A percentile compares a stretch with the other conserved stretches of the same genome.
Evolutionary conservation across 75 land plant species (phyloP).

Genomic region (Pinus albicaulis): DNA sequence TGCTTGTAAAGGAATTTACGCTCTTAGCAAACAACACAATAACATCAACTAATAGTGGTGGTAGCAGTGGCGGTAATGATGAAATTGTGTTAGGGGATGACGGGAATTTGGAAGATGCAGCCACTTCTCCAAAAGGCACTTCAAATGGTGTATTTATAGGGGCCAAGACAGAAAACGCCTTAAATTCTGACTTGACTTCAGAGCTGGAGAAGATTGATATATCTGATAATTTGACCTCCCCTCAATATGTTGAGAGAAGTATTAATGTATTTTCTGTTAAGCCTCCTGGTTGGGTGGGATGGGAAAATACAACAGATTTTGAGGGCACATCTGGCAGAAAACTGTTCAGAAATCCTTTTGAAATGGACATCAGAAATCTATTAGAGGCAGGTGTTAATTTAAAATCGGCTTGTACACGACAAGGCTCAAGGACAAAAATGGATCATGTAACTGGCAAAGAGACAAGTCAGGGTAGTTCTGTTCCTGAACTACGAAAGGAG

Average conservation of each 20-base stretch:
- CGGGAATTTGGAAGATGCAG: slow-evolving; percentile 55
- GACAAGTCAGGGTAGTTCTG: slow-evolving; percentile 10
- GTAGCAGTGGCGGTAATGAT: slow-evolving; percentile 34
- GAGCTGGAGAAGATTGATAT: slow-evolving; percentile 27
- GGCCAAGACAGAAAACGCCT: background rate
- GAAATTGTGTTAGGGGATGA: slow-evolving; percentile 48
- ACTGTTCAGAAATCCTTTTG: slow-evolving; percentile 24
- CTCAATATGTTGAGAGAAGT: slow-evolving; percentile 14
- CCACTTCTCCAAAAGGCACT: slow-evolving; percentile 32
- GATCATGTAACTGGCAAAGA: background rate
- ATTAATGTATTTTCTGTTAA: slow-evolving; percentile 31
- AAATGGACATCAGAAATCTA: background rate
- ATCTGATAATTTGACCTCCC: slow-evolving; percentile 12
- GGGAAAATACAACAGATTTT: slow-evolving; percentile 60
- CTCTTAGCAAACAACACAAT: slow-evolving; percentile 1
- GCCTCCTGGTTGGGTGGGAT: slow-evolving; percentile 71
- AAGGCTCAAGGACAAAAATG: background rate
- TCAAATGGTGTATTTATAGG: slow-evolving; percentile 5
- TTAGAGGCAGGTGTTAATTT: background rate
- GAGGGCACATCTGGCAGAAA: slow-evolving; percentile 24
- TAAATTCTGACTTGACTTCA: slow-evolving; percentile 17
- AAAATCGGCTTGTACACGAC: background rate
- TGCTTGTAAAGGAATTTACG: too few relatives aligned
- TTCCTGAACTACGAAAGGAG: too few relatives aligned
- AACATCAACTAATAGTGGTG: slow-evolving; percentile 19